Evolutionary conservation across 208 protist species (phyloP), one percentile per base, ranked within the genome.

Genomic region (Wallacemonas sp.): DNA sequence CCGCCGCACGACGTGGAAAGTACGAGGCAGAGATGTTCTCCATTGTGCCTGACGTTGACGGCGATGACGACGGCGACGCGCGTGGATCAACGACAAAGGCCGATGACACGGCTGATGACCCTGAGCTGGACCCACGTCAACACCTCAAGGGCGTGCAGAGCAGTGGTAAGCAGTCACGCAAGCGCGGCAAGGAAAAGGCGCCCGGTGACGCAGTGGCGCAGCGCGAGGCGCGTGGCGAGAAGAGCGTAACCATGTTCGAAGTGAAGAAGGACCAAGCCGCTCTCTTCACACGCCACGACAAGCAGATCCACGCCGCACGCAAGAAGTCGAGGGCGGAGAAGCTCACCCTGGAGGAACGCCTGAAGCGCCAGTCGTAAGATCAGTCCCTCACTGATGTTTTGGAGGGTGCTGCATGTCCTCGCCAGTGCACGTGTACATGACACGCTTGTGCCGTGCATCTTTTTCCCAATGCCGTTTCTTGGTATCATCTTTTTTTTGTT

Each of bases 11-110:
- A 17, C 83, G 85, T 9, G 63, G 74, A 55, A 69, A 76, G 27
- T 94, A 94, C 58, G 89, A 94, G 63, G 73, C 72, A 22, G 82
- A 89, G 13, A 68, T 92, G 46, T 94, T 92, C 67, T 73, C 78
- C 30, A 74, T 94, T 33, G 83, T 94, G 21, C 85, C 89, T 0
- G 85, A 91, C 66, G 37, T 64, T 13, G 70, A 38, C 6, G 68
- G 29, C 3, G 73, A 37, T 8, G 66, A 61, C 33, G 62, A 65
- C 30, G 71, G 55, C 19, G 36, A 45, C 21, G 60, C 32, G 5
- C 46, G 37, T n/a, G 57, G 26, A 9, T 42, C 33, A 0, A 32
- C 46, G 19, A 52, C 19, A 8, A 33, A 26, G 6, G 33, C 32
- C 10, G 26, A 41, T 19, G 50, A 36, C 42, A 39, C 44, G 12